Evolutionary conservation across 768 basidiomycete genomes (phyloP).

Genomic region (Serendipita vermifera): DNA sequence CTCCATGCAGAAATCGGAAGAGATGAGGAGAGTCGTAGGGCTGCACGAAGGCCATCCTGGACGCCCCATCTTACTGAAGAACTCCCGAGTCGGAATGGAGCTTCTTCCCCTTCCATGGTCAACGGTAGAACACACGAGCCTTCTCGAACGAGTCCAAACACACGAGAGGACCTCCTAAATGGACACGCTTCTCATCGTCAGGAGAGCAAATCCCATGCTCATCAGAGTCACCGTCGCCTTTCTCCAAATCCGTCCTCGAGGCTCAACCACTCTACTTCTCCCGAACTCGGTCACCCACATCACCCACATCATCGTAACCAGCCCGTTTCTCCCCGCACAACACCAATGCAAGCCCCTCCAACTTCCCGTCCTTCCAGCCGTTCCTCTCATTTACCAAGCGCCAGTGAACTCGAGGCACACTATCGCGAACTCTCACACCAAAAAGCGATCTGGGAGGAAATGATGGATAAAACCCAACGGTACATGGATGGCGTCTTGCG

Average conservation of each 20-base stretch:
- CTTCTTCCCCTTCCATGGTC: too few species aligned
- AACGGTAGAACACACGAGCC: too few species aligned
- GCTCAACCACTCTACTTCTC: background rate
- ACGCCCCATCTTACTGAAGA: background rate
- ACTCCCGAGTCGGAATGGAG: too few species aligned
- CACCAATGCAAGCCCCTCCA: background rate
- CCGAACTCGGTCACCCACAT: slow-evolving; percentile 1
- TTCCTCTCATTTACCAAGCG: slow-evolving; percentile 30
- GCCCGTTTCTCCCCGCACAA: slow-evolving; percentile 5
- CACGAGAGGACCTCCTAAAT: too few species aligned
- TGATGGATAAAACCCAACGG: slow-evolving; percentile 61
- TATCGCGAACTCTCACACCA: slow-evolving; percentile 52
- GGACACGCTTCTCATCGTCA: too few species aligned
- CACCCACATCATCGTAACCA: too few species aligned
- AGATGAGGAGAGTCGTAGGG: background rate
- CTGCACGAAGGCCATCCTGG: slow-evolving; percentile 4
- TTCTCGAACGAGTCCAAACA: too few species aligned
- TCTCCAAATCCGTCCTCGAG: too few species aligned
- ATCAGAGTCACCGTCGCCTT: too few species aligned
- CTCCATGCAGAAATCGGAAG: slow-evolving; percentile 3
- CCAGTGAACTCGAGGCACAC: slow-evolving; percentile 57
- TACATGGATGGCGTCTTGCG: slow-evolving; percentile 60
- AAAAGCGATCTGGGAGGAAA: slow-evolving; percentile 52
- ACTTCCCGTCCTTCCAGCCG: slow-evolving; percentile 14
- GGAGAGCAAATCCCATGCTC: too few species aligned